phyloP scores from a whole-genome alignment of 2,329 filamentous ascomycete species.

The Talaromyces rugulosus region DNA sequence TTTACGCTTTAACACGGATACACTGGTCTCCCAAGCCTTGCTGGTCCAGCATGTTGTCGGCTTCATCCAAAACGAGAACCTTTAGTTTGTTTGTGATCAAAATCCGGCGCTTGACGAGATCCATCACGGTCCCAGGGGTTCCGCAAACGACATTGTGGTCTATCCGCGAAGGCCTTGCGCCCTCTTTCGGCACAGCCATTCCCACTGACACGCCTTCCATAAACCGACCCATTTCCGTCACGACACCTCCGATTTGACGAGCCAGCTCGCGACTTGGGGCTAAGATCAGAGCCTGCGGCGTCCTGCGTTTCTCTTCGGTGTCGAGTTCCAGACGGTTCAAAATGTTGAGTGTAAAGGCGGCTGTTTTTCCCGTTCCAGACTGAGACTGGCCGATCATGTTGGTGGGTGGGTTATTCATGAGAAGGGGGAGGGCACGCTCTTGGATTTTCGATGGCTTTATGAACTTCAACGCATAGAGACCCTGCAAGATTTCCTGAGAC shows the following conservation, averaged over 20 bases:
- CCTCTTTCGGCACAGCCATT: constrained; percentile 75
- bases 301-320: constrained; percentile 50
- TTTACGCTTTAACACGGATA: constrained; percentile 75
- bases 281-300: constrained; percentile 80
- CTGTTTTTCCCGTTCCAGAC: constrained; percentile 96
- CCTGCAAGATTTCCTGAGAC: constrained; percentile 67
- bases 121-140: constrained; percentile 88
- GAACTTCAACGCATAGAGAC: constrained; percentile 78
- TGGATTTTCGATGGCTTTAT: constrained; percentile 97
- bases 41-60: constrained; percentile 97
- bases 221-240: constrained; percentile 79
- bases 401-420: constrained; percentile 77
- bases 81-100: constrained; percentile 69
- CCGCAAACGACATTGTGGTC: constrained; percentile 80
- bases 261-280: constrained; percentile 93
- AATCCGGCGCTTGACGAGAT: constrained; percentile 72
- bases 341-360: constrained; percentile 90
- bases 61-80: constrained; percentile 89
- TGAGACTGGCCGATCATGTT: constrained; percentile 99
- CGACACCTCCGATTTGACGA: constrained; percentile 85
- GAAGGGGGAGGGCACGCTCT: constrained; percentile 85
- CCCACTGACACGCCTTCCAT: constrained; percentile 70
- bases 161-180: constrained; percentile 64
- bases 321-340: constrained; percentile 77
- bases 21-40: constrained; percentile 95